phyloP scores from a whole-genome alignment of 768 basidiomycete genomes.

The Lentinula detonsa region DNA sequence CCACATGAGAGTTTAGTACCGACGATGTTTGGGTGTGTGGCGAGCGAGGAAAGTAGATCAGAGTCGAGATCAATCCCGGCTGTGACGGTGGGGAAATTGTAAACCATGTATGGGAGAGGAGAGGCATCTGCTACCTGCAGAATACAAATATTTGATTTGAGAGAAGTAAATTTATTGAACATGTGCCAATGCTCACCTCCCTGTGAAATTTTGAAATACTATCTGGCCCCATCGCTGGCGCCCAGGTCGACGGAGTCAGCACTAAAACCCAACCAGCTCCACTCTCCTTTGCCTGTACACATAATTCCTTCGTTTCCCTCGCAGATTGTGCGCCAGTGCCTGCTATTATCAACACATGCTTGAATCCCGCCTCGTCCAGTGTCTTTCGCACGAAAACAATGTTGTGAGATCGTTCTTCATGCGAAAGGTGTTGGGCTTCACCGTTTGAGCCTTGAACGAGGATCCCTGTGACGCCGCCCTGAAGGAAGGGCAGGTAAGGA shows the following conservation, averaged over 20 bases:
- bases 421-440: conserved; percentile 71
- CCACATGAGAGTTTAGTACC: conserved; percentile 85
- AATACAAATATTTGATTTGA: not conserved
- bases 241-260: conserved; percentile 69
- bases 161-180: not conserved
- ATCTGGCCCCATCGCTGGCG: conserved; percentile 54
- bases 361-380: conserved; percentile 66
- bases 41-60: conserved; percentile 62
- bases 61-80: conserved; percentile 84
- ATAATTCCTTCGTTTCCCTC: conserved; percentile 64
- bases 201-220: conserved; percentile 63
- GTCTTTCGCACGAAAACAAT: conserved; percentile 65
- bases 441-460: conserved; percentile 73
- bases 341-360: conserved; percentile 64
- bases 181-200: conserved; percentile 32
- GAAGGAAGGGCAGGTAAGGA: conserved; percentile 12
- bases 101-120: conserved; percentile 71
- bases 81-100: conserved; percentile 81
- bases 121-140: conserved; percentile 59
- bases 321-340: conserved; percentile 83
- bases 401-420: conserved; percentile 59
- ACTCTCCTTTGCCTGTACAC: conserved; percentile 68
- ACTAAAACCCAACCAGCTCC: conserved; percentile 81
- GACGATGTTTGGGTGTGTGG: conserved; percentile 78
- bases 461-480: conserved; percentile 72